These are phyloP conservation scores for Colletotrichum theobromicola DNA, from an alignment of 2,329 filamentous ascomycete species.

Conservation along the genomic window DNA sequence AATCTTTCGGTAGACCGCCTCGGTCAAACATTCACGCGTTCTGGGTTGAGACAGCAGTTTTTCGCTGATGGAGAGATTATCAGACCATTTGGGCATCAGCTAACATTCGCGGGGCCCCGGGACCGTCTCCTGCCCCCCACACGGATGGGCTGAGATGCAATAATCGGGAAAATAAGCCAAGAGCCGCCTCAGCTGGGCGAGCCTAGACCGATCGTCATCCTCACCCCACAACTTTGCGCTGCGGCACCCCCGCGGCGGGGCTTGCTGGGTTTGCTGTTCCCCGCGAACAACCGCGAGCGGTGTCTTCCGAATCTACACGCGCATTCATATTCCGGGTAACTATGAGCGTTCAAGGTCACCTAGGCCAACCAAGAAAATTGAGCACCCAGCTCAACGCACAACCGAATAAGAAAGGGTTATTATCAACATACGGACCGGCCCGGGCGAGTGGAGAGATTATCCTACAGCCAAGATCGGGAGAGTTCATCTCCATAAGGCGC, in stretches of 20 bases:
- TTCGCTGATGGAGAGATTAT: neutral
- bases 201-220: constrained; percentile 3
- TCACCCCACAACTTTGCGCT: neutral
- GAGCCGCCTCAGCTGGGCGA: neutral
- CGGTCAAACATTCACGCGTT: neutral
- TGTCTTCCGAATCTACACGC: accelerated
- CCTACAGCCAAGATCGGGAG: neutral
- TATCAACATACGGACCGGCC: neutral
- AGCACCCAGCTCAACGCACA: neutral
- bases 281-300: neutral
- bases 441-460: neutral
- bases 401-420: neutral
- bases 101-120: neutral
- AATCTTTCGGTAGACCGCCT: accelerated
- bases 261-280: neutral
- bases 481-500: neutral
- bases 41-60: neutral
- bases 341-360: accelerated
- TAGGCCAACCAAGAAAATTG: neutral
- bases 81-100: neutral
- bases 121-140: neutral
- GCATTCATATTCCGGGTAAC: accelerated
- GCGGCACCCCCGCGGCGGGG: neutral
- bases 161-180: neutral
- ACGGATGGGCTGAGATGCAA: neutral